Base-by-base conservation (phyloP, 345 rosid genomes). In the Salix purpurea region DNA sequence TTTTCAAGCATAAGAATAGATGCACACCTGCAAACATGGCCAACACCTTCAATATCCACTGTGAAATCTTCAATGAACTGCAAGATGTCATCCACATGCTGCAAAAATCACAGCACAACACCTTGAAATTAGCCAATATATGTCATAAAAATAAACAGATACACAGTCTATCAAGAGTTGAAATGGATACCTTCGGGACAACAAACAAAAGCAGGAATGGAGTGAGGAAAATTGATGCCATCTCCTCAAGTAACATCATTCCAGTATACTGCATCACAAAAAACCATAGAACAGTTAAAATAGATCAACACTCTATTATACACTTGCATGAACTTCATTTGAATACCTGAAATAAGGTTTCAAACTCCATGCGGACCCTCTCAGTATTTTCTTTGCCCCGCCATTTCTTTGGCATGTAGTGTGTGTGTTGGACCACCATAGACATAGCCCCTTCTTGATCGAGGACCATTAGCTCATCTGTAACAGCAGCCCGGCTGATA, bases 331-430 rank as follows among this genome's bases (percentile, higher is more conserved):
- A 30, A 69, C 24, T 62, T 56, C 68, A 72, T 58, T 30, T 37
- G 18, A 32, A 44, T 87, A 96, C 99, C 98, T 96, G 98, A 86
- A 92, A 96, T 52, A 96, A 77, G 73, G 95, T 91, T 86, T 90
- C 99, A 83, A 96, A 90, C 81, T 96, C 97, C 75, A 83, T 50
- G 67, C 93, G 90, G 36, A 94, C 98, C 24, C 70, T 84, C 80
- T 92, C 92, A 62, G 93, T 90, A 79, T 88, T 91, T 84, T 91
- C 98, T 81, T 83, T 94, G 74, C 94, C 90, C 71, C 97, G 96
- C 98, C 99, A 96, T 85, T 91, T 87, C 85, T 96, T 96, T 70
- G 99, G 99, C 97, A 96, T 90, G 85, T 88, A 90, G 78, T 96
- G 99, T 54, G 97, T 94, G 79, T 96, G 89, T 67, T 94, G 97